Base-by-base conservation (phyloP, 2,329 filamentous ascomycete species). In the Colletotrichum liaoningense region DNA sequence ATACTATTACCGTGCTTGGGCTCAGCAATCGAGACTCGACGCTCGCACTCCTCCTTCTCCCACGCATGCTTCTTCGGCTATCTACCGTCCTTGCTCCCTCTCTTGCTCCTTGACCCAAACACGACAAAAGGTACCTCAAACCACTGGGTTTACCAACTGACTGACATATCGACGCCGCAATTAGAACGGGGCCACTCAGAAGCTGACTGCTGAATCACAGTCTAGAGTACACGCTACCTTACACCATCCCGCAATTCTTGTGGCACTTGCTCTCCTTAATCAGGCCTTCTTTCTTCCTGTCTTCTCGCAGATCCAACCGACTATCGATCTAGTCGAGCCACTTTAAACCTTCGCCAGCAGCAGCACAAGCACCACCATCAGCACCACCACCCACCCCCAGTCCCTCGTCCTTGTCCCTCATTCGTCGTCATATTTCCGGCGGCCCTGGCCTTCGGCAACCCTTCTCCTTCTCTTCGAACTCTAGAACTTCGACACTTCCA, bases 391-490 rank as follows among this genome's bases (percentile, higher is more conserved):
- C 42, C 42, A 49, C 42, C 42, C 63, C 63, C 57, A n/a, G 59
- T 26, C 56, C 59, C 64, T 49, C 30, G 66, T 73, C 60, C 67
- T 46, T 65, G 60, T 65, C 70, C 55, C 67, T 67, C 67, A 72
- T 70, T 70, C 67, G 70, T 70, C 67, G 67, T 73, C 66, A 73
- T 69, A 54, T 73, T 73, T 42, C 67, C 67, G 33, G 67, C 66
- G 60, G 60, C 70, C 70, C 67, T 73, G 60, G 22, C 70, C 67
- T 73, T 70, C 67, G 55, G 70, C 33, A 30, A 65, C 60, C 67
- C 70, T 70, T 73, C 70, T 73, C 46, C 70, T 73, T 73, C 70
- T 69, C 46, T 73, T 73, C 67, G 67, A 73, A 74, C 72, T 72
- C 68, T 74, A 71, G 67, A 74, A 74, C 68, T 55, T 74, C 62